These are phyloP conservation scores for Aquilaria malaccensis DNA, from an alignment of 345 rosid species.

Conservation along the genomic window DNA sequence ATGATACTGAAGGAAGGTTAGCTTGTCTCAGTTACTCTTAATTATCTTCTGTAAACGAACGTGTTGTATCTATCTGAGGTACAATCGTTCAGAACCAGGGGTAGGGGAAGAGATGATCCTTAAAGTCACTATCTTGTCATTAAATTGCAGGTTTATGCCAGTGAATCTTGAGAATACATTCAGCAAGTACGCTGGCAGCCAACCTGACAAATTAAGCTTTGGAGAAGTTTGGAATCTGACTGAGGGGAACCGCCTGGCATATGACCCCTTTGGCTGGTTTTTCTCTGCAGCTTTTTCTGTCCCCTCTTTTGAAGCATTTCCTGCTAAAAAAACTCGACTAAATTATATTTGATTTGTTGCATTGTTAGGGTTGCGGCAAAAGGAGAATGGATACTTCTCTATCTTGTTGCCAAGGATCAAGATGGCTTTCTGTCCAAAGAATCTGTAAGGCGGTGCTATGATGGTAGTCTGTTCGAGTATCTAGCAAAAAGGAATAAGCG, in stretches of 20 bases:
- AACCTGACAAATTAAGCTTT: constrained; percentile 33
- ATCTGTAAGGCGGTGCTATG: constrained; percentile 45
- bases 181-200: constrained; percentile 42
- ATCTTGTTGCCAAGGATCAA: constrained; percentile 41
- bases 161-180: constrained; percentile 35
- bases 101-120: too few species aligned
- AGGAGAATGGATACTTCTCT: constrained; percentile 38
- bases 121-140: background rate
- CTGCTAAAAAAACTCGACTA: background rate
- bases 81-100: too few species aligned
- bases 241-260: constrained; percentile 32
- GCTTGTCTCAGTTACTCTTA: background rate
- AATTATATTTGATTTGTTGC: background rate
- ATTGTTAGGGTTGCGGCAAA: constrained; percentile 27
- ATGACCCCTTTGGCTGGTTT: constrained; percentile 44
- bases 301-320: background rate
- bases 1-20: constrained; percentile 79
- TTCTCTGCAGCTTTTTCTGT: background rate
- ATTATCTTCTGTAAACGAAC: too few species aligned
- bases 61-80: too few species aligned
- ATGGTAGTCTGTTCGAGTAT: constrained; percentile 54
- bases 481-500: constrained; percentile 35
- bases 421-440: constrained; percentile 48
- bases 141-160: constrained; percentile 27
- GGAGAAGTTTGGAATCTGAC: constrained; percentile 54